These are phyloP conservation scores for Capronia coronata DNA, from an alignment of 2,329 filamentous ascomycete genomes.

Conservation along the genomic window DNA sequence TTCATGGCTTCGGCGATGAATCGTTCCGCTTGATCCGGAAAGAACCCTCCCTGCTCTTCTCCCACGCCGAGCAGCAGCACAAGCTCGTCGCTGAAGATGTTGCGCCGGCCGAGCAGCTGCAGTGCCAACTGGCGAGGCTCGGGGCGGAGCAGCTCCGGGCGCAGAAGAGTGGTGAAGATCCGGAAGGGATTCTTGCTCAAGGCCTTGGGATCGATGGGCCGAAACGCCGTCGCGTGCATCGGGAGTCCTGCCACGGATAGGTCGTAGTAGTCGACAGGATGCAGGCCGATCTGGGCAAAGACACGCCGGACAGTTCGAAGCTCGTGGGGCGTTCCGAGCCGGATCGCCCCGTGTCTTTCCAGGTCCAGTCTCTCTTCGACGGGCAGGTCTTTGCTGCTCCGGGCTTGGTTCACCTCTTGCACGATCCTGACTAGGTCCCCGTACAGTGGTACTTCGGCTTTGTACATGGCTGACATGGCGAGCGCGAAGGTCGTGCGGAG, in stretches of 20 bases:
- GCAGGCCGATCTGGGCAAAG: conserved; percentile 45
- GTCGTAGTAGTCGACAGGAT: conserved; percentile 50
- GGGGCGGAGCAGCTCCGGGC: conserved; percentile 39
- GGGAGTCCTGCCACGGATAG: conserved; percentile 44
- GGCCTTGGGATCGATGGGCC: conserved; percentile 35
- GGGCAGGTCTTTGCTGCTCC: background rate
- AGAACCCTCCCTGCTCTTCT: conserved; percentile 30
- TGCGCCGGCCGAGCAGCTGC: conserved; percentile 34
- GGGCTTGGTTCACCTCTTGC: conserved; percentile 28
- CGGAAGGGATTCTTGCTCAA: conserved; percentile 40
- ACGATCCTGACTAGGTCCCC: conserved; percentile 33
- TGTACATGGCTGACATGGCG: conserved; percentile 36
- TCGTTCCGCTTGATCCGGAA: conserved; percentile 32
- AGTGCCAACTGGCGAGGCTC: conserved; percentile 33
- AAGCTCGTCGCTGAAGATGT: conserved; percentile 40
- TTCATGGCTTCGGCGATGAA: conserved; percentile 43
- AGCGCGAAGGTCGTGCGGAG: conserved; percentile 31
- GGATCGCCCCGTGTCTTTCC: conserved; percentile 44
- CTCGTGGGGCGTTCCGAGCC: conserved; percentile 44
- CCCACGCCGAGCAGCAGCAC: conserved; percentile 35
- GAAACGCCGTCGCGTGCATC: conserved; percentile 49
- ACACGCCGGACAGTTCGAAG: conserved; percentile 40
- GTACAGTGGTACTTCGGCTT: conserved; percentile 33
- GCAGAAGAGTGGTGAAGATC: conserved; percentile 39
- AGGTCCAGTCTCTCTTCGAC: conserved; percentile 28